Percentiles rank a stretch among this genome's conserved stretches.
phyloP scores from a whole-genome alignment of 257 asterid genomes.

The Orobanche coerulescens region DNA sequence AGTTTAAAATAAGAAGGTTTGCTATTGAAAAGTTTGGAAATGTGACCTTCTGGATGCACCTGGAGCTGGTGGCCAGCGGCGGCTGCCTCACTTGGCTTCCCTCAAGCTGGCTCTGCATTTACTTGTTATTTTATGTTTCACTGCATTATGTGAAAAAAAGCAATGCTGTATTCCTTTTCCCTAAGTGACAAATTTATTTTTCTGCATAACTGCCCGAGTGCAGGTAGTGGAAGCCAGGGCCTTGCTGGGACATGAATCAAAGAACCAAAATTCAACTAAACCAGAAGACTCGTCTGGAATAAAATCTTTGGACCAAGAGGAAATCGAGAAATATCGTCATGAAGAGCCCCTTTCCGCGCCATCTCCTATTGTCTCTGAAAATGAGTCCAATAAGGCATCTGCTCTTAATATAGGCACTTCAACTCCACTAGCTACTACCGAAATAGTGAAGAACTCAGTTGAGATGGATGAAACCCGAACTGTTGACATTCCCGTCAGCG shows the following conservation, averaged over 20 bases:
- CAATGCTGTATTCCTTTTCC: neutral
- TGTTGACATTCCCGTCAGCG: slow-evolving; percentile 27
- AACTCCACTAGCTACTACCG: slow-evolving; percentile 23
- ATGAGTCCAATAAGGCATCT: slow-evolving; percentile 22
- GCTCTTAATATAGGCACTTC: slow-evolving; percentile 24
- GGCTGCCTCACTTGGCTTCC: no score
- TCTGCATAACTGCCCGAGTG: slow-evolving; percentile 17
- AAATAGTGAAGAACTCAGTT: slow-evolving; percentile 33
- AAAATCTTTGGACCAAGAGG: slow-evolving; percentile 29
- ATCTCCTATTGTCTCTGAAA: slow-evolving; percentile 21
- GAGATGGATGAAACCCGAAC: slow-evolving; percentile 31
- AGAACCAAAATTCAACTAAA: slow-evolving; percentile 31
- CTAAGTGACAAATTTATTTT: slow-evolving; percentile 2
- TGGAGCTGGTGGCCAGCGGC: no score
- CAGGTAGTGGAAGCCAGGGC: slow-evolving; percentile 80
- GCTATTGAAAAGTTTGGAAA: no score
- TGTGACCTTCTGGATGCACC: no score
- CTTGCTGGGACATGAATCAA: slow-evolving; percentile 44
- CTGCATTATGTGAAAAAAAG: no score
- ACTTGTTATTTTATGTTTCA: no score
- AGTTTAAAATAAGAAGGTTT: no score
- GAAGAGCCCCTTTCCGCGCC: slow-evolving; percentile 54
- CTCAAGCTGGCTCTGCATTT: no score
- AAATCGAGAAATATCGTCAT: slow-evolving; percentile 23
- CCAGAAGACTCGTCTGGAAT: slow-evolving; percentile 25